phyloP scores from a whole-genome alignment of 2,329 filamentous ascomycete genomes.

The Colletotrichum sp. region DNA sequence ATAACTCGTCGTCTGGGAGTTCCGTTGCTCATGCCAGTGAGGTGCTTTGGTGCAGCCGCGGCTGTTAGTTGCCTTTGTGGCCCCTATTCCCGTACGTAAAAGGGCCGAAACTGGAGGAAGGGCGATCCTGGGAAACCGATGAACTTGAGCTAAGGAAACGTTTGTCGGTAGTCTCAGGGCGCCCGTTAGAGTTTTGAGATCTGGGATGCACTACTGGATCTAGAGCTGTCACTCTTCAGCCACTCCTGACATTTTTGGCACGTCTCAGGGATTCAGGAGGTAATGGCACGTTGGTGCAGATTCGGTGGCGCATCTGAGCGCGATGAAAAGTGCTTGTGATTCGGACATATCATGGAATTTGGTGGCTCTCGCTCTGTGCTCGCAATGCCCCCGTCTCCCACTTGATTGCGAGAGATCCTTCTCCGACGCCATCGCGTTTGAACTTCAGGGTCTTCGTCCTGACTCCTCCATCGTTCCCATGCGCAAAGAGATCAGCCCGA shows the following conservation, averaged over 20 bases:
- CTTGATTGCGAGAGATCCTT: background rate
- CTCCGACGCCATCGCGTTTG: background rate
- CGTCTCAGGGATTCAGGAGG: background rate
- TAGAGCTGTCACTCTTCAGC: constrained; percentile 1
- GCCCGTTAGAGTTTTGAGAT: background rate
- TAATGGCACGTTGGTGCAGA: background rate
- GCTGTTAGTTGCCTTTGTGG: background rate
- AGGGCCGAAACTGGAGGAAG: background rate
- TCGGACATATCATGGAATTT: background rate
- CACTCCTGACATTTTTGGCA: background rate
- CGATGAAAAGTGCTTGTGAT: background rate
- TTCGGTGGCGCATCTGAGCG: constrained; percentile 6
- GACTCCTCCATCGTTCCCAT: background rate
- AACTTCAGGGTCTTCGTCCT: background rate
- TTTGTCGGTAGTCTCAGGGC: background rate
- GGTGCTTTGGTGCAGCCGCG: background rate
- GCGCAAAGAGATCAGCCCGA: background rate
- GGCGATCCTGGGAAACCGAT: background rate
- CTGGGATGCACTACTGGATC: background rate
- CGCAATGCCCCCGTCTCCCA: background rate
- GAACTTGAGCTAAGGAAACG: background rate
- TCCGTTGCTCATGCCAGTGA: background rate
- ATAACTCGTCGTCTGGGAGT: background rate
- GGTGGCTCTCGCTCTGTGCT: background rate
- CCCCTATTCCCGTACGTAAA: background rate